phyloP scores from a whole-genome alignment of 179 eudicot genomes.

The Spergularia azorica region DNA sequence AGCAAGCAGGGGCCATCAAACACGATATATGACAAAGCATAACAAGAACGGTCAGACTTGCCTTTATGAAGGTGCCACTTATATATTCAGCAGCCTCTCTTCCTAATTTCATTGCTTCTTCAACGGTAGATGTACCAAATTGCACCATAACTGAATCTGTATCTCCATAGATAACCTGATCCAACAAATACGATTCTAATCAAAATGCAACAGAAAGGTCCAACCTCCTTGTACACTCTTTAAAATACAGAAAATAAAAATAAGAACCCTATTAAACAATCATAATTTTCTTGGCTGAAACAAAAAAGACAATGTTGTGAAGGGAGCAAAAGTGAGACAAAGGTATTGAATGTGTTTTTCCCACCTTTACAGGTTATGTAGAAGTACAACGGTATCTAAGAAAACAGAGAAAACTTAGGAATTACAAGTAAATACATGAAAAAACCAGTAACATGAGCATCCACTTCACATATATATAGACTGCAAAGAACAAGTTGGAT shows the following conservation, averaged over 20 bases:
- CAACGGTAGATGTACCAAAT: constrained; percentile 84
- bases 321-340: background rate
- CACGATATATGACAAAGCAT: background rate
- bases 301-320: background rate
- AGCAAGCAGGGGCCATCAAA: background rate
- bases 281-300: background rate
- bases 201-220: background rate
- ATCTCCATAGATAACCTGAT: constrained; percentile 96
- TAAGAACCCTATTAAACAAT: background rate
- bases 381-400: background rate
- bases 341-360: background rate
- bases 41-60: constrained; percentile 23
- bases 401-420: background rate
- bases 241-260: background rate
- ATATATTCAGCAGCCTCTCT: constrained; percentile 96
- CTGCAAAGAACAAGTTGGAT: background rate
- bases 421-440: background rate
- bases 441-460: constrained; percentile 1
- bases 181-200: constrained; percentile 11
- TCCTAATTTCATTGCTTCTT: constrained; percentile 90
- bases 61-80: constrained; percentile 88
- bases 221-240: background rate
- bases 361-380: background rate
- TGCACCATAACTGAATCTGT: constrained; percentile 99
- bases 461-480: background rate